phyloP scores from a whole-genome alignment of 2,329 filamentous ascomycete species.

The Amylocarpus encephaloides region DNA sequence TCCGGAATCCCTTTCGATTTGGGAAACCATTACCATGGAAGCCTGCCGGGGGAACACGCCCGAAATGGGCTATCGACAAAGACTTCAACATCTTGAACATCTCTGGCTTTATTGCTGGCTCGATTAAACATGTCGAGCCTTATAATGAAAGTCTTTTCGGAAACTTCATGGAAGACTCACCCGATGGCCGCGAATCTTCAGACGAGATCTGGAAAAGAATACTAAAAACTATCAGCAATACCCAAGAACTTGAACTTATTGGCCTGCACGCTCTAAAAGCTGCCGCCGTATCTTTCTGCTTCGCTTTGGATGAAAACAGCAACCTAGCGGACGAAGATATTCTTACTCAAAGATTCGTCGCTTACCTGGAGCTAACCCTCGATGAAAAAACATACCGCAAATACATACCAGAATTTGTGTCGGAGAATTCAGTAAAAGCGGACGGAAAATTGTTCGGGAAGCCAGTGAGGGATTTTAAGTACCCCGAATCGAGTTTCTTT shows the following conservation, averaged over 20 bases:
- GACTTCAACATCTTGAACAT: neutral
- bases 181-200: neutral
- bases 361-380: constrained; percentile 22
- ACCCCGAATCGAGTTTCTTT: constrained; percentile 25
- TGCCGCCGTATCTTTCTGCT: neutral
- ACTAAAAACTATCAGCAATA: neutral
- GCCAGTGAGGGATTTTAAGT: constrained; percentile 21
- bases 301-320: neutral
- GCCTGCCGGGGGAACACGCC: constrained; percentile 18
- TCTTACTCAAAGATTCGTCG: constrained; percentile 20
- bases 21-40: constrained; percentile 25
- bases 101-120: neutral
- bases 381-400: constrained; percentile 18
- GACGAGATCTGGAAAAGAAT: neutral
- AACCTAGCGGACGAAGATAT: neutral
- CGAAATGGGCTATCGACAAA: constrained; percentile 7
- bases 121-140: neutral
- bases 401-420: constrained; percentile 21
- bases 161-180: neutral
- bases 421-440: constrained; percentile 17
- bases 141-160: neutral
- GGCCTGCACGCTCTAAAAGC: neutral
- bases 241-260: neutral
- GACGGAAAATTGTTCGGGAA: constrained; percentile 11
- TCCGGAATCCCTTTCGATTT: constrained; percentile 29